A percentile compares a stretch with the other conserved stretches of the same genome.
These are phyloP conservation scores for Solanum neorickii DNA, from an alignment of 257 asterid species.

Conservation along the genomic window DNA sequence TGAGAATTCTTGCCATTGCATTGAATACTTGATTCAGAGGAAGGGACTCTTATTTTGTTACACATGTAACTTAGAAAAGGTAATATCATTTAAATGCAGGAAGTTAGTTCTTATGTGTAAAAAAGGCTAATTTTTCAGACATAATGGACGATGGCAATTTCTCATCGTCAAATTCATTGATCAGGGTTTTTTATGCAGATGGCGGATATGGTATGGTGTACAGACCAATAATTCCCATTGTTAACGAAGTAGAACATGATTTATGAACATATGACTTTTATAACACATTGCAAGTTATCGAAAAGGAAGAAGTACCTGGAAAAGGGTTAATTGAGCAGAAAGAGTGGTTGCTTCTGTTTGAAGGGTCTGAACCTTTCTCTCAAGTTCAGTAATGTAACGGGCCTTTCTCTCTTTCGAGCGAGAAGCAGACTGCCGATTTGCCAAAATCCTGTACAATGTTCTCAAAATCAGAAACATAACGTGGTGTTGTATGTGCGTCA, in stretches of 20 bases:
- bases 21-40: neutral
- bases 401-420: slow-evolving; percentile 93
- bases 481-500: neutral
- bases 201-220: neutral
- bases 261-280: neutral
- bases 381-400: slow-evolving; percentile 75
- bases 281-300: neutral
- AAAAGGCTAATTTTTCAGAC: neutral
- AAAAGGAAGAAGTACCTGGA: slow-evolving; percentile 40
- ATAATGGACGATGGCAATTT: neutral
- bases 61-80: neutral
- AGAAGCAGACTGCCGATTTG: slow-evolving; percentile 92
- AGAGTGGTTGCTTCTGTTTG: slow-evolving; percentile 94
- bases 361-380: slow-evolving; percentile 93
- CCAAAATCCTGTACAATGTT: slow-evolving; percentile 56
- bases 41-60: neutral
- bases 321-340: slow-evolving; percentile 72
- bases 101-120: neutral
- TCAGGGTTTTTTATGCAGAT: neutral
- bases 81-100: neutral
- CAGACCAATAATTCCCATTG: neutral
- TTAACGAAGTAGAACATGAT: neutral
- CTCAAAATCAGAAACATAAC: neutral
- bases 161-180: neutral
- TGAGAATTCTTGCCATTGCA: neutral